Percentiles rank a stretch among this genome's conserved stretches.
Conservation (phyloP, 2,329 filamentous ascomycete species). For the Ophioceras dolichostomum region DNA sequence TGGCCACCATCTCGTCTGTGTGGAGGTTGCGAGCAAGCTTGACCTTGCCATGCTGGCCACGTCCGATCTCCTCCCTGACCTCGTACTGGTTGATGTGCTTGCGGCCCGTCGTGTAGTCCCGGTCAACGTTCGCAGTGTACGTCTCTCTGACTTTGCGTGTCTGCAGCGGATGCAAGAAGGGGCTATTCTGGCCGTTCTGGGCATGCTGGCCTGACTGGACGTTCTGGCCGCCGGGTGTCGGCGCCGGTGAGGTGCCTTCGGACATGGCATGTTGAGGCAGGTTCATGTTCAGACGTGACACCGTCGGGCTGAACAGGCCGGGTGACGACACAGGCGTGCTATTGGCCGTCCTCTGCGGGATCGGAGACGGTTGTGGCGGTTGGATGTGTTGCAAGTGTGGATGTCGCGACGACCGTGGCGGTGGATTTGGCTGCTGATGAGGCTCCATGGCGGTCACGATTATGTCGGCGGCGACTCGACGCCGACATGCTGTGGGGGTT, state of each 20-base stretch:
- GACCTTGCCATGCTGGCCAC: slow-evolving; percentile 94
- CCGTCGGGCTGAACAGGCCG: slow-evolving; percentile 45
- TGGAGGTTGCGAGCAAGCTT: slow-evolving; percentile 79
- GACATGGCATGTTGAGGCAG: slow-evolving; percentile 29
- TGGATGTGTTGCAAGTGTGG: slow-evolving; percentile 18
- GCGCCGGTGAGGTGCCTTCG: slow-evolving; percentile 39
- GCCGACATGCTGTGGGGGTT: slow-evolving; percentile 7
- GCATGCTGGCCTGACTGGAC: no score
- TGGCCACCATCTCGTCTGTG: slow-evolving; percentile 72
- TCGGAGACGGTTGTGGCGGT: slow-evolving; percentile 20
- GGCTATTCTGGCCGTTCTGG: no score
- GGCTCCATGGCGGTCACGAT: slow-evolving; percentile 8
- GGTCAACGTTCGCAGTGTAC: slow-evolving; percentile 81
- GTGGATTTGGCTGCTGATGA: slow-evolving; percentile 12
- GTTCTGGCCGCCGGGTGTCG: no score
- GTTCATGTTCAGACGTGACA: slow-evolving; percentile 26
- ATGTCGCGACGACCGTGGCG: slow-evolving; percentile 14
- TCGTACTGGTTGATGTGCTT: slow-evolving; percentile 98
- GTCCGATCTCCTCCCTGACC: slow-evolving; percentile 89
- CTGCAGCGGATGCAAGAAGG: slow-evolving; percentile 59
- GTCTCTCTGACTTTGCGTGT: slow-evolving; percentile 72
- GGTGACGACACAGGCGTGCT: slow-evolving; percentile 50
- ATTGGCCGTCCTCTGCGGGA: slow-evolving; percentile 33
- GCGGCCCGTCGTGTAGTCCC: slow-evolving; percentile 77
- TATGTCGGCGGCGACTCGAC: slow-evolving; percentile 4